Evolutionary conservation across 306 rosid species (phyloP).

Genomic region (Ormosia semicastrata): DNA sequence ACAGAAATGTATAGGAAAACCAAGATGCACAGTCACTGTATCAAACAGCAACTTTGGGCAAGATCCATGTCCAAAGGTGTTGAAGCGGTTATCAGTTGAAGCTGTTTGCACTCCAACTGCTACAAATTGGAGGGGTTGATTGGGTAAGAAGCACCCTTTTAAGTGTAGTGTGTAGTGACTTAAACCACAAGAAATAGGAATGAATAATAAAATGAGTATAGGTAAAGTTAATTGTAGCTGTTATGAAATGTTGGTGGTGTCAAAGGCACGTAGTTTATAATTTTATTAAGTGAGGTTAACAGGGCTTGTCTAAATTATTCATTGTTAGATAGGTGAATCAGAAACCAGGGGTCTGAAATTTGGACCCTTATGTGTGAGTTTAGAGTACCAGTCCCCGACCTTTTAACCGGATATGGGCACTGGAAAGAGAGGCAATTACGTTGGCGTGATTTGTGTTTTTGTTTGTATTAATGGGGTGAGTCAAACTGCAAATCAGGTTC

Average conservation of each 20-base stretch:
- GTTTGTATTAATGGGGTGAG: slow-evolving; percentile 43
- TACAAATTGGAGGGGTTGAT: slow-evolving; percentile 50
- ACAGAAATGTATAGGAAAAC: slow-evolving; percentile 64
- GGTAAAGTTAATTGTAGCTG: slow-evolving; percentile 21
- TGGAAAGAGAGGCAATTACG: slow-evolving; percentile 37
- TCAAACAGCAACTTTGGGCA: slow-evolving; percentile 51
- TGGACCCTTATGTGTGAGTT: slow-evolving; percentile 50
- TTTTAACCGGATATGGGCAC: slow-evolving; percentile 79
- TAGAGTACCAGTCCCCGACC: slow-evolving; percentile 59
- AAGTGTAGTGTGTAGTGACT: slow-evolving; percentile 33
- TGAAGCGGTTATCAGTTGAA: slow-evolving; percentile 63
- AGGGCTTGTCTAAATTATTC: slow-evolving; percentile 24
- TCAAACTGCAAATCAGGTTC: slow-evolving; percentile 38
- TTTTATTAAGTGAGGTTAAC: slow-evolving; percentile 33
- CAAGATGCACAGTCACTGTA: slow-evolving; percentile 46
- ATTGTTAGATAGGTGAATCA: slow-evolving; percentile 47
- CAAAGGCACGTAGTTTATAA: slow-evolving; percentile 36
- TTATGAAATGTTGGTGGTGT: slow-evolving; percentile 30
- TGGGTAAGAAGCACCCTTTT: background rate
- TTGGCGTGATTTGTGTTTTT: slow-evolving; percentile 41
- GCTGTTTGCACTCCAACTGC: slow-evolving; percentile 50
- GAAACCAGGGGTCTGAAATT: slow-evolving; percentile 53
- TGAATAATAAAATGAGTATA: slow-evolving; percentile 29
- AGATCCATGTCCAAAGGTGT: slow-evolving; percentile 68
- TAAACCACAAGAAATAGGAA: slow-evolving; percentile 42